Conservation (phyloP, 441 rosid species). For the Populus hybrid region DNA sequence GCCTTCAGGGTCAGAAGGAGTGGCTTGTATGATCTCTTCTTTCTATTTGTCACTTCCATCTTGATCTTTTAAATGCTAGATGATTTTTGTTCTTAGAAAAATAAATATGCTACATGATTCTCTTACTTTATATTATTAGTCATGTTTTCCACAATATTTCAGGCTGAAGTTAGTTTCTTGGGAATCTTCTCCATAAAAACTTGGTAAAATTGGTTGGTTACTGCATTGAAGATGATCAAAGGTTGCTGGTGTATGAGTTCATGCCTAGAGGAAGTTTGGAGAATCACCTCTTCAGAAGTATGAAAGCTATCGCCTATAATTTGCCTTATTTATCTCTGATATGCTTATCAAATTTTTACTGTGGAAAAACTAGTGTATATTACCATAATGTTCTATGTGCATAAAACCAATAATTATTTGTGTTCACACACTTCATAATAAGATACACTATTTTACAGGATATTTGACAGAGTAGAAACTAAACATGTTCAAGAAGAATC, state of each 20-base stretch:
- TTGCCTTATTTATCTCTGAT: background rate
- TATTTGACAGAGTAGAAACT: too few relatives aligned
- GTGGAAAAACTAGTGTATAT: background rate
- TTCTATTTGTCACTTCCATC: background rate
- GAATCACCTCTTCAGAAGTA: slow-evolving; percentile 48
- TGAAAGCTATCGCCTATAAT: background rate
- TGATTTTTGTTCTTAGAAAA: background rate
- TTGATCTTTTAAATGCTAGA: background rate
- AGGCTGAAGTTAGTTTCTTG: slow-evolving; percentile 51
- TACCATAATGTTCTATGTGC: background rate
- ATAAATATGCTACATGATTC: background rate
- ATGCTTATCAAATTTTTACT: background rate
- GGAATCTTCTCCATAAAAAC: slow-evolving; percentile 39
- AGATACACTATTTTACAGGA: too few relatives aligned
- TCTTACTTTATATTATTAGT: background rate
- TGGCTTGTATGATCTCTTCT: slow-evolving; percentile 36
- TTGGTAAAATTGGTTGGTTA: slow-evolving; percentile 46
- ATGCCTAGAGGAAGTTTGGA: slow-evolving; percentile 52
- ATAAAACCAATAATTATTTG: background rate
- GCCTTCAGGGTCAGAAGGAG: slow-evolving; percentile 54
- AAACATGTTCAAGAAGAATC: too few relatives aligned
- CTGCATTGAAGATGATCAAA: slow-evolving; percentile 45
- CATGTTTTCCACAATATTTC: slow-evolving; percentile 11
- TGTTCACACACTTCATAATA: background rate
- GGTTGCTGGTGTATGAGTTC: slow-evolving; percentile 40